Base-by-base conservation (phyloP, 441 rosid genomes). In the California macrophylla region DNA sequence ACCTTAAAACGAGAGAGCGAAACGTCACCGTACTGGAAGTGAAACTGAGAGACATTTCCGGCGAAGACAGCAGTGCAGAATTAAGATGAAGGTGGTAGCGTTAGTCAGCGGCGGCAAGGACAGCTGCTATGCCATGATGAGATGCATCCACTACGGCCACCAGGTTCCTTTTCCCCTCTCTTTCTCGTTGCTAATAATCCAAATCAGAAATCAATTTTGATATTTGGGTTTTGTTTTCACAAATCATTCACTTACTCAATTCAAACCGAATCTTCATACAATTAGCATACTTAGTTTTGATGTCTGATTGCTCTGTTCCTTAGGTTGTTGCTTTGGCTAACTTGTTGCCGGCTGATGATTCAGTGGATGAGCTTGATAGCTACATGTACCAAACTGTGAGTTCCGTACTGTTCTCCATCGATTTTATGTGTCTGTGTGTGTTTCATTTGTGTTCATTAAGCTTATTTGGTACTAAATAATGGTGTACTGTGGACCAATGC, bases 361-460 rank as follows among this genome's bases (percentile, higher is more conserved):
- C 89, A 0, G 93, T 90, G 62, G 98, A 90, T 66, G 99, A 94
- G 80, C 76, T 94, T 68, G 97, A 92, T 73, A 94, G 98, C 81
- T 94, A 87, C 79, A 94, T 90, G 97, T 90, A 89, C 76, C 98
- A 92, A 82, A 94, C 98, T 69, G 96, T 94, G 81, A 82, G 84
- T 72, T 58, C 68, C 69, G 66, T 6, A 7, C 45, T 38, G 12
- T 38, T 28, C 30, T 4, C 4, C 30, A 23, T 4, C 29, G 6
- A 50, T 50, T 50, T 4, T 16, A 50, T 50, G 6, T 50, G 18
- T 16, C 5, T 50, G 4, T 18, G 4, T 18, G 23, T 23, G 0
- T 56, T 5, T 64, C 12, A 23, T 28, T 47, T 20, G n/a, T 23
- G 28, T 6, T 58, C 8, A 21, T 58, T 23, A 21, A 58, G 24